Percentiles rank a stretch among this genome's conserved stretches.
Evolutionary conservation across 768 basidiomycete genomes (phyloP).

Genomic region (Lanmaoa pseudosensibilis): DNA sequence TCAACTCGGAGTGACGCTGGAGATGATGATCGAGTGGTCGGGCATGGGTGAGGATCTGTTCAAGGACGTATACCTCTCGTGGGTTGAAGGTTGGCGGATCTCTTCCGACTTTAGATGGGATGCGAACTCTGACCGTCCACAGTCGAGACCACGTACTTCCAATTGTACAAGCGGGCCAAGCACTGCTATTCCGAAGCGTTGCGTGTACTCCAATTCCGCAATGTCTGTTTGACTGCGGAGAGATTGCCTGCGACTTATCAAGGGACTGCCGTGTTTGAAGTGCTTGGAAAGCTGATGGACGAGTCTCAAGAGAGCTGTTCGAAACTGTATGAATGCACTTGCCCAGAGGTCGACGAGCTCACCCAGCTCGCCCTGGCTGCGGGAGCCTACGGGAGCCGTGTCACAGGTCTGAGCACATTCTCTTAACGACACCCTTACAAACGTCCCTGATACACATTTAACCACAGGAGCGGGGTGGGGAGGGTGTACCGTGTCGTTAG

Average conservation of each 20-base stretch:
- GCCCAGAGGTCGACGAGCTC: conserved; percentile 74
- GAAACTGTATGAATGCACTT: conserved; percentile 73
- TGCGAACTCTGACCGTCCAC: neutral
- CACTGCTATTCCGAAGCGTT: conserved; percentile 82
- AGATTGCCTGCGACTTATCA: conserved; percentile 17
- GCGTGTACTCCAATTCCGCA: conserved; percentile 77
- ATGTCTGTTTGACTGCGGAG: conserved; percentile 54
- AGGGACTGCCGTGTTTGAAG: conserved; percentile 36
- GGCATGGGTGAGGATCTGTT: conserved; percentile 58
- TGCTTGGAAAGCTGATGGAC: conserved; percentile 75
- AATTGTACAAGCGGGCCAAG: conserved; percentile 77
- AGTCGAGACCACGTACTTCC: conserved; percentile 79
- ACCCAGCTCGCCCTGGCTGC: conserved; percentile 60
- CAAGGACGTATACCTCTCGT: conserved; percentile 68
- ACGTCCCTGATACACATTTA: neutral
- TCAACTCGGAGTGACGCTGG: conserved; percentile 65
- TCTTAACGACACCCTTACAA: neutral
- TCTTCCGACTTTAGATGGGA: neutral
- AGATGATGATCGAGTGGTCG: conserved; percentile 69
- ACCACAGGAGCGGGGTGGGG: conserved; percentile 83
- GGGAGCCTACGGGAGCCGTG: conserved; percentile 77
- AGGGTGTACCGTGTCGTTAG: conserved; percentile 83
- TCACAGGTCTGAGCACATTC: conserved; percentile 59
- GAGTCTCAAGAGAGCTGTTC: conserved; percentile 73
- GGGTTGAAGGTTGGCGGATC: conserved; percentile 66